A percentile compares a stretch with the other conserved stretches of the same genome.
Conservation (phyloP, 495 filamentous ascomycete species). For the Podospora comata region DNA sequence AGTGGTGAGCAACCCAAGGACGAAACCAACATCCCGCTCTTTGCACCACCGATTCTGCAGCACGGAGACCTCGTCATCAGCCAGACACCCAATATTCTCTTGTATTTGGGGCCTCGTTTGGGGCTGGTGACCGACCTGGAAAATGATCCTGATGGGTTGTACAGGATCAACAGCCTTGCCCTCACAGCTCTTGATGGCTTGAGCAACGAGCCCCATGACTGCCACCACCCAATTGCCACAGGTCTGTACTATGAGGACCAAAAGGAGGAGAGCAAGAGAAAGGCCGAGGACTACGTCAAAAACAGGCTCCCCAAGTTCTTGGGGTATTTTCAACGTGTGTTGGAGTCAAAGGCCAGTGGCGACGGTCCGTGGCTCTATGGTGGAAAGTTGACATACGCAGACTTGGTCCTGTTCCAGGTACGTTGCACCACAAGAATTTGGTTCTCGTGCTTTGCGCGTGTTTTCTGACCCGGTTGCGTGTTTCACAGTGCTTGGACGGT, state of each 20-base stretch:
- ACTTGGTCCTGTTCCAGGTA: slow-evolving; percentile 66
- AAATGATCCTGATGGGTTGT: slow-evolving; percentile 45
- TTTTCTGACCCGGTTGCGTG: neutral
- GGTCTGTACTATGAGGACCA: slow-evolving; percentile 65
- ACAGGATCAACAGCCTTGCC: slow-evolving; percentile 54
- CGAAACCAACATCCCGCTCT: slow-evolving; percentile 53
- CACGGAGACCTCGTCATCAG: slow-evolving; percentile 56
- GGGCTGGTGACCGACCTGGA: slow-evolving; percentile 45
- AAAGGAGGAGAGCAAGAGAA: slow-evolving; percentile 54
- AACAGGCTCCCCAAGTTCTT: slow-evolving; percentile 64
- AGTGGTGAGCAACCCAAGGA: slow-evolving; percentile 38
- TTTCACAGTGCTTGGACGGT: slow-evolving; percentile 45
- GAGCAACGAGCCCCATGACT: slow-evolving; percentile 63
- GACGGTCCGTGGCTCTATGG: slow-evolving; percentile 59
- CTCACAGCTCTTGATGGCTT: slow-evolving; percentile 64
- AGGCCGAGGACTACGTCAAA: slow-evolving; percentile 50
- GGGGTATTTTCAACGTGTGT: slow-evolving; percentile 60
- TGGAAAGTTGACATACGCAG: slow-evolving; percentile 58
- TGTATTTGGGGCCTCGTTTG: slow-evolving; percentile 56
- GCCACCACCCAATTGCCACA: slow-evolving; percentile 60
- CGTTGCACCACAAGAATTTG: slow-evolving; percentile 8
- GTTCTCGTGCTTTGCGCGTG: neutral
- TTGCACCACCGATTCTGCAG: slow-evolving; percentile 59
- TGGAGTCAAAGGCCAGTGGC: slow-evolving; percentile 52
- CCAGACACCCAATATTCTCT: slow-evolving; percentile 63